phyloP scores from a whole-genome alignment of 371 early-diverging fungal species.

The Cokeromyces recurvatus region DNA sequence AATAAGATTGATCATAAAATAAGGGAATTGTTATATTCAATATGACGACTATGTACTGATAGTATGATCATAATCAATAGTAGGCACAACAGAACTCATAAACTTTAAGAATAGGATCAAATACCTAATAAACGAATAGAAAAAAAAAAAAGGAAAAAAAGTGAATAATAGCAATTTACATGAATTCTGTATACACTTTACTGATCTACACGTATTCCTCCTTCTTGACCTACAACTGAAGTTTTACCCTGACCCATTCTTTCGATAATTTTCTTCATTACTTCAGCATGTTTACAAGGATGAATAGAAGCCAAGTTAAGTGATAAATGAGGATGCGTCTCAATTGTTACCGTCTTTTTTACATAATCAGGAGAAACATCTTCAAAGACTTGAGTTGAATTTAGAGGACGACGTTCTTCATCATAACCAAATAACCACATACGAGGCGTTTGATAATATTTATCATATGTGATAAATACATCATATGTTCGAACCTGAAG shows the following conservation, averaged over 20 bases:
- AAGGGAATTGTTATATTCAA: too few relatives aligned
- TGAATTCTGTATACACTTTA: too few relatives aligned
- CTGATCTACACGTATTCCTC: conserved; percentile 86
- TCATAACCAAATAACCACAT: conserved; percentile 97
- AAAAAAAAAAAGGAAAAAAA: background rate
- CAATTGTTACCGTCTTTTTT: conserved; percentile 96
- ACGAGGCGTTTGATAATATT: conserved; percentile 96
- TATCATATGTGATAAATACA: conserved; percentile 97
- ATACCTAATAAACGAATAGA: conserved; percentile 48
- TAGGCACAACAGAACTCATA: conserved; percentile 93
- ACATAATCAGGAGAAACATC: conserved; percentile 98
- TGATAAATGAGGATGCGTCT: conserved; percentile 87
- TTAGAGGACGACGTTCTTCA: conserved; percentile 85
- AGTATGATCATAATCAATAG: conserved; percentile 97
- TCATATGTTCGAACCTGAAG: conserved; percentile 94
- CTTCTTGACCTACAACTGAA: conserved; percentile 19
- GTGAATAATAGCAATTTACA: too few relatives aligned
- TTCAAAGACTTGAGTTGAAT: conserved; percentile 85
- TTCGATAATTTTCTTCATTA: conserved; percentile 94
- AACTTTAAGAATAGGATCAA: conserved; percentile 94
- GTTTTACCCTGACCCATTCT: conserved; percentile 55
- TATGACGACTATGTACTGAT: conserved; percentile 60
- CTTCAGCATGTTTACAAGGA: conserved; percentile 97
- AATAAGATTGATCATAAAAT: too few relatives aligned
- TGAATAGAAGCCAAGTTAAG: conserved; percentile 90